phyloP scores from a whole-genome alignment of 129 eudicot species.

The Centaurea solstitialis region DNA sequence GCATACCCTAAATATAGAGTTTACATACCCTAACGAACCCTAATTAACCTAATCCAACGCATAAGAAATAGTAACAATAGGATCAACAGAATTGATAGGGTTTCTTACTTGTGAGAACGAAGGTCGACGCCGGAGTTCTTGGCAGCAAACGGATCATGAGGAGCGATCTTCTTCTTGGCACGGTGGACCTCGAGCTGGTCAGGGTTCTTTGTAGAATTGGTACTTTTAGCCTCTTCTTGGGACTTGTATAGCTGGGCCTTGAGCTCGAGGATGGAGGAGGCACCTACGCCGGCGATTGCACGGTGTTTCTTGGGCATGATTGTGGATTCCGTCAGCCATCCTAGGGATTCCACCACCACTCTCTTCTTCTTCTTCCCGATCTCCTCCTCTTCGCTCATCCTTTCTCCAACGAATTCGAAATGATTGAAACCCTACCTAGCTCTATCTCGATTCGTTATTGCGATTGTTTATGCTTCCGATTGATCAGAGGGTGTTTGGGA shows the following conservation, averaged over 20 bases:
- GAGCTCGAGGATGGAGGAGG: constrained; percentile 86
- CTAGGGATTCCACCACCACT: constrained; percentile 72
- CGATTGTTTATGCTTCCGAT: no score
- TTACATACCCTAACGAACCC: constrained; percentile 11
- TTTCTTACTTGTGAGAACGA: constrained; percentile 62
- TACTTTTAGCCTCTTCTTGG: constrained; percentile 71
- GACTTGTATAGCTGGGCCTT: constrained; percentile 90
- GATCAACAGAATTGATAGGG: not conserved
- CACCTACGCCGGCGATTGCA: constrained; percentile 81
- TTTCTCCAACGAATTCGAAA: not conserved
- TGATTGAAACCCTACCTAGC: not conserved
- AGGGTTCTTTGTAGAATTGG: constrained; percentile 9
- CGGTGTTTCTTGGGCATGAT: constrained; percentile 94
- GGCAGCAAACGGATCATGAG: constrained; percentile 50
- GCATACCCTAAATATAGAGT: not conserved
- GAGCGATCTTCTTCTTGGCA: constrained; percentile 62
- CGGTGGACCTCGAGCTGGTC: constrained; percentile 74
- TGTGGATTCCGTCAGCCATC: constrained; percentile 98
- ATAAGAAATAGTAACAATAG: not conserved
- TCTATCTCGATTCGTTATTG: not conserved
- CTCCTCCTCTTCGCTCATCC: constrained; percentile 41
- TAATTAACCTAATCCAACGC: not conserved
- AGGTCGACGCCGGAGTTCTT: constrained; percentile 81
- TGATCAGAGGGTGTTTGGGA: no score
- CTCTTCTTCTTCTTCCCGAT: constrained; percentile 44